Evolutionary conservation across 1,139 yeast species (phyloP).

Genomic region (Nakaseomyces bracarensis): DNA sequence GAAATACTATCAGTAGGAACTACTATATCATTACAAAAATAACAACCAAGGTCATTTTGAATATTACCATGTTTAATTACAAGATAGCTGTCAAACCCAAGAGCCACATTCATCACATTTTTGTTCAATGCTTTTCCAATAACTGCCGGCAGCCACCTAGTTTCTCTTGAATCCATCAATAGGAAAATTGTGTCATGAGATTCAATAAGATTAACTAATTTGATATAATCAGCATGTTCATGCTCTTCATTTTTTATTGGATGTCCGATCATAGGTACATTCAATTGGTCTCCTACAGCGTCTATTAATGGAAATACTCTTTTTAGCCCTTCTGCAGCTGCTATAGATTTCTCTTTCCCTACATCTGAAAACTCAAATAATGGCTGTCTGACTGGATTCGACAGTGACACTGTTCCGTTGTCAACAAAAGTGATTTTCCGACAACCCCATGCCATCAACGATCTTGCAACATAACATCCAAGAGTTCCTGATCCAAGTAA

Average conservation of each 20-base stretch:
- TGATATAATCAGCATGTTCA: conserved; percentile 45
- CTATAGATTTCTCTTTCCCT: conserved; percentile 63
- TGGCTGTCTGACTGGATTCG: conserved; percentile 94
- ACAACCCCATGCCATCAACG: conserved; percentile 91
- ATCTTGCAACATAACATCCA: conserved; percentile 84
- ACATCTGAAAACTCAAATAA: conserved; percentile 66
- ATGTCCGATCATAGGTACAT: conserved; percentile 96
- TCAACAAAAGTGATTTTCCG: conserved; percentile 79
- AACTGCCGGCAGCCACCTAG: conserved; percentile 93
- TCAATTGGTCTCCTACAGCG: conserved; percentile 52
- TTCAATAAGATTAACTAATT: conserved; percentile 46
- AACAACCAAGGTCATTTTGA: conserved; percentile 63
- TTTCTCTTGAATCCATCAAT: conserved; percentile 88
- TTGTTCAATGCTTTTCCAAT: conserved; percentile 60
- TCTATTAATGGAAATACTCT: conserved; percentile 72
- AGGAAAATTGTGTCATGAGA: conserved; percentile 70
- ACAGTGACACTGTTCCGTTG: conserved; percentile 77
- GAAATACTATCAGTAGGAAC: conserved; percentile 84
- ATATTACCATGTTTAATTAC: conserved; percentile 83
- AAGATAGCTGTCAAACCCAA: conserved; percentile 87
- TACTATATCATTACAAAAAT: conserved; percentile 90
- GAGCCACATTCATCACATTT: conserved; percentile 79
- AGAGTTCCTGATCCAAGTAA: conserved; percentile 94
- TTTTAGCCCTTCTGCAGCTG: conserved; percentile 67
- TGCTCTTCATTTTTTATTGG: conserved; percentile 49